phyloP scores from a whole-genome alignment of 2,329 filamentous ascomycete genomes.

The Ilyonectria sp. region DNA sequence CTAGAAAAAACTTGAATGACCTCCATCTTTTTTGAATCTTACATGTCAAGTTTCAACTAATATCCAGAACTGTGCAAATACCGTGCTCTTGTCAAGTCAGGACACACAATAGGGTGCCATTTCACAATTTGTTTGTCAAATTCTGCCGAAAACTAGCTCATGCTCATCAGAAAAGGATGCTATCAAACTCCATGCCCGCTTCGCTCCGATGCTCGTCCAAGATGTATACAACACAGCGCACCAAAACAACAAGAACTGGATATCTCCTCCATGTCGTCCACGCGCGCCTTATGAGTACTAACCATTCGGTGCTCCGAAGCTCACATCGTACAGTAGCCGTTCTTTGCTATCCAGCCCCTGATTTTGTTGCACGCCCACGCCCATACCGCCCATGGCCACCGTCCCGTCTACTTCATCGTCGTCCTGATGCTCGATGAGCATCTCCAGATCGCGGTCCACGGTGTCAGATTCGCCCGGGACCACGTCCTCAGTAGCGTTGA shows the following conservation, averaged over 20 bases:
- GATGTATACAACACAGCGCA: background rate
- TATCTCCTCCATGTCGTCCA: background rate
- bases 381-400: slow-evolving; percentile 40
- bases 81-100: background rate
- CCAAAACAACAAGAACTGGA: background rate
- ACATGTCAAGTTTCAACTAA: background rate
- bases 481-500: slow-evolving; percentile 63
- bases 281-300: slow-evolving; percentile 10
- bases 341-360: slow-evolving; percentile 43
- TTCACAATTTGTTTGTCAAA: slow-evolving; percentile 5
- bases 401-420: slow-evolving; percentile 49
- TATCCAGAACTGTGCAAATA: background rate
- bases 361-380: slow-evolving; percentile 14
- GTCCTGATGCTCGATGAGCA: slow-evolving; percentile 65
- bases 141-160: slow-evolving; percentile 29
- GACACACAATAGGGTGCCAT: too few species aligned
- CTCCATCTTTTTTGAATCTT: slow-evolving; percentile 34
- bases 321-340: slow-evolving; percentile 49
- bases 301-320: slow-evolving; percentile 44
- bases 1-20: slow-evolving; percentile 46
- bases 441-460: slow-evolving; percentile 66
- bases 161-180: slow-evolving; percentile 27
- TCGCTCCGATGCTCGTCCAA: slow-evolving; percentile 26
- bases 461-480: slow-evolving; percentile 54
- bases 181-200: slow-evolving; percentile 38